These are phyloP conservation scores for Kuraishia piskuri DNA, from an alignment of 805 yeast species.

Conservation along the genomic window DNA sequence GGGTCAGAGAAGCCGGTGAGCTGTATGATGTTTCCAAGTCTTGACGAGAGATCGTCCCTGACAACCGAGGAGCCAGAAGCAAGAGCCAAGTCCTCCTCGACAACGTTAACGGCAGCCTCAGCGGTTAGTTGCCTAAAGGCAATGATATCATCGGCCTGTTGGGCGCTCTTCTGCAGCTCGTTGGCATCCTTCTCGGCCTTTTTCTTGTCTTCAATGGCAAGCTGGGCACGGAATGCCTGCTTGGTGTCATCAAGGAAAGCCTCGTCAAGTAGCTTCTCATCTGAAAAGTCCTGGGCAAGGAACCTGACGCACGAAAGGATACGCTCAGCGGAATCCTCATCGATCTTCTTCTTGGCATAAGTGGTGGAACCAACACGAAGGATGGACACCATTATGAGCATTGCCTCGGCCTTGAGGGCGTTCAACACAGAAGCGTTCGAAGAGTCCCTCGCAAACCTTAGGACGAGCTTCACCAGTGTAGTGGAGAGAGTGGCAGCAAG, in stretches of 20 bases:
- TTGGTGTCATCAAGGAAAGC: slow-evolving; percentile 87
- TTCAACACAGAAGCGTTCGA: slow-evolving; percentile 48
- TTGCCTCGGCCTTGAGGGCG: slow-evolving; percentile 90
- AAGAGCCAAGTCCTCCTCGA: slow-evolving; percentile 51
- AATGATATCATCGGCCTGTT: slow-evolving; percentile 72
- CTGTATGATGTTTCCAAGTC: slow-evolving; percentile 81
- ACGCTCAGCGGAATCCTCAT: slow-evolving; percentile 96
- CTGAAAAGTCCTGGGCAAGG: slow-evolving; percentile 55
- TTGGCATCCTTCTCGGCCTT: slow-evolving; percentile 48
- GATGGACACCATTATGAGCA: slow-evolving; percentile 85
- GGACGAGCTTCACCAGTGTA: slow-evolving; percentile 78
- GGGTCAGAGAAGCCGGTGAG: slow-evolving; percentile 98
- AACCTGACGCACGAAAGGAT: slow-evolving; percentile 79
- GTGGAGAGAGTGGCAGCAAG: slow-evolving; percentile 83
- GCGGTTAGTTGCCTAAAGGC: slow-evolving; percentile 70
- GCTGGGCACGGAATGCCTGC: slow-evolving; percentile 70
- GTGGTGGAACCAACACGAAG: slow-evolving; percentile 78
- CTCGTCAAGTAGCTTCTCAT: slow-evolving; percentile 36
- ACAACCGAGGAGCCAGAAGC: slow-evolving; percentile 44
- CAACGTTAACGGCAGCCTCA: slow-evolving; percentile 32
- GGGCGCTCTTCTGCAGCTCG: slow-evolving; percentile 53
- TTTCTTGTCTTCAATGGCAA: slow-evolving; percentile 50
- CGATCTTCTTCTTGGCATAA: slow-evolving; percentile 65
- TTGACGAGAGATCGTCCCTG: slow-evolving; percentile 59
- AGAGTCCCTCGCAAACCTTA: slow-evolving; percentile 59